Evolutionary conservation across 2,329 filamentous ascomycete genomes (phyloP).

Genomic region (Trichoderma cornu-damae): DNA sequence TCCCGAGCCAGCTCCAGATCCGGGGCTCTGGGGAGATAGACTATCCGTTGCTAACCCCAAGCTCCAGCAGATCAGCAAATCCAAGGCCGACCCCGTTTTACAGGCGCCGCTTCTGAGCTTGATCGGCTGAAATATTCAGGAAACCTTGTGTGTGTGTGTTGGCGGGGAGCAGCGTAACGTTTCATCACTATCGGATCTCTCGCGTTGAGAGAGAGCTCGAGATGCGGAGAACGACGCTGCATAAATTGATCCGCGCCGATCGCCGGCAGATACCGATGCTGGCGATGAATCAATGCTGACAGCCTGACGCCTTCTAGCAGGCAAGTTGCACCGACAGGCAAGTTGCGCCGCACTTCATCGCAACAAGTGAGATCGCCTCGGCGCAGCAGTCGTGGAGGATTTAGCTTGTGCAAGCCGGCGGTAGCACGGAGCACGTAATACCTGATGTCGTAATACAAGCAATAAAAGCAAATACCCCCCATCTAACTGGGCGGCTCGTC

Average conservation of each 20-base stretch:
- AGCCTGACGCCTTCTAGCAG: slow-evolving; percentile 13
- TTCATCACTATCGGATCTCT: slow-evolving; percentile 12
- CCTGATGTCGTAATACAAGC: too few species aligned
- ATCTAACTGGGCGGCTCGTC: neutral
- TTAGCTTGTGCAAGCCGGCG: neutral
- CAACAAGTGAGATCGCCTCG: neutral
- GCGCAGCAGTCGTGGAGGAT: neutral
- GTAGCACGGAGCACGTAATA: too few species aligned
- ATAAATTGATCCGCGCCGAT: slow-evolving; percentile 1
- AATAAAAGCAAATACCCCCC: neutral
- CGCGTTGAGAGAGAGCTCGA: neutral
- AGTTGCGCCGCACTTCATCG: neutral
- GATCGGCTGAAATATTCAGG: neutral
- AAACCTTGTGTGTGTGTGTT: neutral
- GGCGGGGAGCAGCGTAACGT: slow-evolving; percentile 17
- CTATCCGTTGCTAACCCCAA: neutral
- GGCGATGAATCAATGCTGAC: slow-evolving; percentile 3
- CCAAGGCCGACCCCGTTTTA: neutral
- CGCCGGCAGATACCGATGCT: slow-evolving; percentile 6
- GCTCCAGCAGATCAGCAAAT: neutral
- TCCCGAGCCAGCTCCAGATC: neutral
- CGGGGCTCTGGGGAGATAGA: neutral
- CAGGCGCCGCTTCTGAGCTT: slow-evolving; percentile 6
- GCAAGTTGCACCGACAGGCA: slow-evolving; percentile 1
- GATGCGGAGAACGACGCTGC: slow-evolving; percentile 9